Evolutionary conservation across 169 alveolate species (phyloP), one percentile per base, ranked within the genome.

Genomic region (Perkinsus olseni): DNA sequence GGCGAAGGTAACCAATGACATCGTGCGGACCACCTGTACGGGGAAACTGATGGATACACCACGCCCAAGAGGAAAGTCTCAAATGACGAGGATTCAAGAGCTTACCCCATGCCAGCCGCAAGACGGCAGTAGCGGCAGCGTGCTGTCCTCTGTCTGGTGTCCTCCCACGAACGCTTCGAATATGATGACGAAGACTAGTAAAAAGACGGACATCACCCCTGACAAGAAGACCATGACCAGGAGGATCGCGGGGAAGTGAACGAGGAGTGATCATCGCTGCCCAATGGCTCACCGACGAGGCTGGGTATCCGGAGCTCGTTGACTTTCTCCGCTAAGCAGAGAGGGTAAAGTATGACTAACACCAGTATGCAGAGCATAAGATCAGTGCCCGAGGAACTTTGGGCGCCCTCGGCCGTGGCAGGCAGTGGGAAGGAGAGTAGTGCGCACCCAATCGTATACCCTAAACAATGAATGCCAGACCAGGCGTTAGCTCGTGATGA

Each of bases 291-390:
- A 92, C 93, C 93, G 50, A 92, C 17, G 38, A 92, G 31, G 48
- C 91, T 38, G n/a, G 93, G 48, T 0, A 92, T 38, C n/a, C 93
- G 28, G n/a, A 92, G 91, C 62, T 92, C 93, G 45, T 48, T 48
- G 34, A 92, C 74, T 45, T 39, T 92, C 62, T 92, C 92, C 10
- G 91, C 93, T 93, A 92, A 28, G 62, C 93, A 38, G 17, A 92
- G 93, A 6, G 93, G 93, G 31, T 38, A 62, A 13, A 92, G 36
- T 38, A 92, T 21, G 8, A 92, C 74, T 3, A 92, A 21, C n/a
- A 92, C 74, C 74, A 92, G 36, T 24, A 45, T 45, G n/a, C 82
- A 62, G 37, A 62, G 82, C 82, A 62, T 62, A 3, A 62, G 1
- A 62, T 62, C 34, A 21, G 82, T 62, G 28, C 82, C 82, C 34